Evolutionary conservation across 2,329 filamentous ascomycete species (phyloP).

Genomic region (Curvularia eragrostidis): DNA sequence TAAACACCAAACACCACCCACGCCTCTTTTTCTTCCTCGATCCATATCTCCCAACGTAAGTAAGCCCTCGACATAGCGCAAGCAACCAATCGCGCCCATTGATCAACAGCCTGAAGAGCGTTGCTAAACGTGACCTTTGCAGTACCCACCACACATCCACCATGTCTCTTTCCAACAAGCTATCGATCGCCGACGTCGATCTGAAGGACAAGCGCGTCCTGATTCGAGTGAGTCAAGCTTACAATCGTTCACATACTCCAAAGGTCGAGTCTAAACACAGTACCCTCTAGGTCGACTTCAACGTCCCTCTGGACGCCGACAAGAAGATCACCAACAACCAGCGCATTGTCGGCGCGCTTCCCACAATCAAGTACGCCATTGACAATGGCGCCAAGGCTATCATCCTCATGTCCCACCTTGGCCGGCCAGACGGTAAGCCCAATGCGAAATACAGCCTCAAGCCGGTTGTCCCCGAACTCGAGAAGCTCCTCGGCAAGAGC

Average conservation of each 20-base stretch:
- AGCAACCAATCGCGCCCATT: slow-evolving; percentile 8
- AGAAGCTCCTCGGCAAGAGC: slow-evolving; percentile 84
- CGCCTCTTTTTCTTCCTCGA: slow-evolving; percentile 16
- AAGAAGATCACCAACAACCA: slow-evolving; percentile 98
- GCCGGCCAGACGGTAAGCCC: slow-evolving; percentile 86
- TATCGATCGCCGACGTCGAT: slow-evolving; percentile 94
- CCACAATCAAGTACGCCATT: slow-evolving; percentile 93
- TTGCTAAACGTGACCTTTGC: slow-evolving; percentile 3
- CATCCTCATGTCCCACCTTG: slow-evolving; percentile 97
- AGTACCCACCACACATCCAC: slow-evolving; percentile 13
- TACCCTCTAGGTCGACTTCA: slow-evolving; percentile 87
- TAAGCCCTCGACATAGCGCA: slow-evolving; percentile 14
- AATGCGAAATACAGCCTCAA: slow-evolving; percentile 95
- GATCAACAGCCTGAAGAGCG: slow-evolving; percentile 1
- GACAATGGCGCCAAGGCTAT: slow-evolving; percentile 91
- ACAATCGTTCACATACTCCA: slow-evolving; percentile 22
- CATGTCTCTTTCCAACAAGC: slow-evolving; percentile 99
- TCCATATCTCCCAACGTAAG: slow-evolving; percentile 29
- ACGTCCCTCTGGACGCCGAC: slow-evolving; percentile 91
- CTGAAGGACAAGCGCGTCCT: slow-evolving; percentile 98
- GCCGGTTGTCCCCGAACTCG: slow-evolving; percentile 88
- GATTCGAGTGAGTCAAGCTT: slow-evolving; percentile 76
- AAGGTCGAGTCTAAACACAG: slow-evolving; percentile 18
- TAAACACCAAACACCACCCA: slow-evolving; percentile 25
- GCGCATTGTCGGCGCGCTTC: slow-evolving; percentile 93